Evolutionary conservation across 371 early-diverging fungal genomes (phyloP).

Genomic region (Actinomortierella ambigua): DNA sequence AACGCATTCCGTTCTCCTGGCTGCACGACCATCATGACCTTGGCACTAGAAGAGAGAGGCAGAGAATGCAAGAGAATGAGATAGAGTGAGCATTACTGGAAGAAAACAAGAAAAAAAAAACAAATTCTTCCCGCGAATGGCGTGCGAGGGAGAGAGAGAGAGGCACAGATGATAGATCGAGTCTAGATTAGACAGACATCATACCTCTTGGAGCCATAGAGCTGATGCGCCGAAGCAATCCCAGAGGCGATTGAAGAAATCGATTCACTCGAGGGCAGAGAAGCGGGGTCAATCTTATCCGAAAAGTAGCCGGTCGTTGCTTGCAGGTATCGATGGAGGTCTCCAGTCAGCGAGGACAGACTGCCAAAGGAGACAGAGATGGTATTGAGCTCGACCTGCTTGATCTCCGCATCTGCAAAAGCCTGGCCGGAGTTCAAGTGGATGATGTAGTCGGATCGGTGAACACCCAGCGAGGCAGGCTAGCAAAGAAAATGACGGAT

Average conservation of each 20-base stretch:
- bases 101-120: neutral
- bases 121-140: neutral
- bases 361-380: slow-evolving; percentile 91
- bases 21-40: slow-evolving; percentile 89
- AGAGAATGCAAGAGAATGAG: slow-evolving; percentile 3
- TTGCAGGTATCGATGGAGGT: slow-evolving; percentile 76
- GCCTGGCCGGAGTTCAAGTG: slow-evolving; percentile 58
- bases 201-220: slow-evolving; percentile 65
- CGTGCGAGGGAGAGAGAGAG: no score
- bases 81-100: neutral
- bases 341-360: slow-evolving; percentile 76
- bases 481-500: slow-evolving; percentile 20
- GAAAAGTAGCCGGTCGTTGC: slow-evolving; percentile 59
- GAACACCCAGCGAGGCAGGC: slow-evolving; percentile 80
- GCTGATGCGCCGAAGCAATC: slow-evolving; percentile 80
- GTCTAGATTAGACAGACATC: neutral
- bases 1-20: slow-evolving; percentile 93
- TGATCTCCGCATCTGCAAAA: slow-evolving; percentile 58
- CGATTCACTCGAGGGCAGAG: slow-evolving; percentile 77
- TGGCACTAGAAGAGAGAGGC: slow-evolving; percentile 60
- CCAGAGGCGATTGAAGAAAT: slow-evolving; percentile 76
- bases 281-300: slow-evolving; percentile 51
- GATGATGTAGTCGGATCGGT: slow-evolving; percentile 95
- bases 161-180: neutral
- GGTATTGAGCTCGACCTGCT: slow-evolving; percentile 98